Percentiles rank a stretch among this genome's conserved stretches.
These are phyloP conservation scores for Pseudogymnoascus sp. DNA, from an alignment of 2,329 filamentous ascomycete species.

Conservation along the genomic window DNA sequence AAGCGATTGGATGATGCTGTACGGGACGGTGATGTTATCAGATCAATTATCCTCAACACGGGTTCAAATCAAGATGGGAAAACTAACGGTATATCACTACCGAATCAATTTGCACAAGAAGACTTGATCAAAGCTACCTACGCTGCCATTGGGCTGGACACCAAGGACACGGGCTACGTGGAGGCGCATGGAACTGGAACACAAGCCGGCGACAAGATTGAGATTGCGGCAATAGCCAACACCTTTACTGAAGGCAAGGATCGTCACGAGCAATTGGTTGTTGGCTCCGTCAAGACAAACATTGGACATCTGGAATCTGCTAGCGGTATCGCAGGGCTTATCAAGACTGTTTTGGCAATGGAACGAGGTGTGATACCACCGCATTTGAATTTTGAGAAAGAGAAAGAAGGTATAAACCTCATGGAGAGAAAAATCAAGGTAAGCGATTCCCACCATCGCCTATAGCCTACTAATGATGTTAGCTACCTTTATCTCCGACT, in stretches of 20 bases:
- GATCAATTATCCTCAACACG: slow-evolving; percentile 34
- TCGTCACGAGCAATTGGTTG: slow-evolving; percentile 7
- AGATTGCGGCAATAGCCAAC: slow-evolving; percentile 12
- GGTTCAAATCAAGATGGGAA: slow-evolving; percentile 37
- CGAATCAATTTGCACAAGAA: slow-evolving; percentile 30
- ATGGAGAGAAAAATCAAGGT: slow-evolving; percentile 32
- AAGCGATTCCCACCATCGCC: not conserved
- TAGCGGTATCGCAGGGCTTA: slow-evolving; percentile 19
- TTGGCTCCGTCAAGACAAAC: slow-evolving; percentile 21
- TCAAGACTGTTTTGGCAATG: slow-evolving; percentile 23
- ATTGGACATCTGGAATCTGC: slow-evolving; percentile 22
- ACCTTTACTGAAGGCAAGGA: slow-evolving; percentile 18
- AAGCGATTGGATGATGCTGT: slow-evolving; percentile 36
- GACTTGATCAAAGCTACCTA: slow-evolving; percentile 28
- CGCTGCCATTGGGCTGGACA: slow-evolving; percentile 10
- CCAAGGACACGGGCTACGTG: slow-evolving; percentile 12
- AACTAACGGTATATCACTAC: slow-evolving; percentile 36
- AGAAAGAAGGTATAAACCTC: slow-evolving; percentile 32
- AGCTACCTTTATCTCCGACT: slow-evolving; percentile 1
- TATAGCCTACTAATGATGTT: not conserved
- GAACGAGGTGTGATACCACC: slow-evolving; percentile 24
- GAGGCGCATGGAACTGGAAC: slow-evolving; percentile 11
- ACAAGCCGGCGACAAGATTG: slow-evolving; percentile 14
- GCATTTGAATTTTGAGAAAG: slow-evolving; percentile 27
- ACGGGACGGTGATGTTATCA: slow-evolving; percentile 33